phyloP scores from a whole-genome alignment of 441 rosid species.

The Viola pubescens region DNA sequence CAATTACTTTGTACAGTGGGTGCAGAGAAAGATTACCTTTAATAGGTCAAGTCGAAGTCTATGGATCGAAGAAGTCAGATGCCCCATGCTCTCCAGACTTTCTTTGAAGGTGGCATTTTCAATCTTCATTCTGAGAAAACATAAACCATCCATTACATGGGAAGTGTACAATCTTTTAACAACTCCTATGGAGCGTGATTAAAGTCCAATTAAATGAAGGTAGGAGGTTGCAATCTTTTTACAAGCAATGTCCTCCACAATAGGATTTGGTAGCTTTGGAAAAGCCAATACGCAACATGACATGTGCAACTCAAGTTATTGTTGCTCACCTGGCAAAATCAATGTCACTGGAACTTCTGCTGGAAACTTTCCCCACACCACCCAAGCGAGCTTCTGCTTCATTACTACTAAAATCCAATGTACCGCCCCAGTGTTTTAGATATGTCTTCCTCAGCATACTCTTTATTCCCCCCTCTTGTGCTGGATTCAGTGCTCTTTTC shows the following conservation, averaged over 20 bases:
- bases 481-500: conserved; percentile 28
- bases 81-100: conserved; percentile 76
- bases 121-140: conserved; percentile 60
- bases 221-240: background rate
- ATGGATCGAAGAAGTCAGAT: conserved; percentile 67
- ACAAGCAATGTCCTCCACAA: background rate
- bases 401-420: conserved; percentile 42
- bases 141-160: conserved; percentile 11
- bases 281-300: background rate
- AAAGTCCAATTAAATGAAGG: background rate
- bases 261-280: background rate
- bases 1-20: background rate
- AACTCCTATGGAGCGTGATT: background rate
- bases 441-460: conserved; percentile 74
- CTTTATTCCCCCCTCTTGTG: conserved; percentile 66
- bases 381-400: conserved; percentile 34
- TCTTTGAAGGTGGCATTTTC: conserved; percentile 86
- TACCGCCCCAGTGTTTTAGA: conserved; percentile 69
- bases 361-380: conserved; percentile 33
- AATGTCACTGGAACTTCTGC: conserved; percentile 30
- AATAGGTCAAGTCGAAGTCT: conserved; percentile 72
- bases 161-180: background rate
- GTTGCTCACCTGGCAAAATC: conserved; percentile 71
- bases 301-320: conserved; percentile 6
- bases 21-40: conserved; percentile 40